These are phyloP conservation scores for Leptographium lundbergii DNA, from an alignment of 2,329 filamentous ascomycete species.

Conservation along the genomic window DNA sequence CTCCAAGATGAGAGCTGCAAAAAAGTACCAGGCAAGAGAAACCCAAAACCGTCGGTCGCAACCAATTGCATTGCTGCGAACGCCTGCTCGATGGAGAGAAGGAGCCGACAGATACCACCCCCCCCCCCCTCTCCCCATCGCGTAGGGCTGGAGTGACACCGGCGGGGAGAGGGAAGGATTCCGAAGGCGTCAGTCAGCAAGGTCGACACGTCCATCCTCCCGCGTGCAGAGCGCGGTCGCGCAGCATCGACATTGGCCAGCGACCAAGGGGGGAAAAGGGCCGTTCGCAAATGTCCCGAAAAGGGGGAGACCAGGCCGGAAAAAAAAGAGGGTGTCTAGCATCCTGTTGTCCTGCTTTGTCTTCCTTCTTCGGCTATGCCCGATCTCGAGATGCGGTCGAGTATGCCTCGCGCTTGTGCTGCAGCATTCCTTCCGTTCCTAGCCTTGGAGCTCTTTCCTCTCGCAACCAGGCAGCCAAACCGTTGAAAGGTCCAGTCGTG, in stretches of 20 bases:
- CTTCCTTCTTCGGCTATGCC: background rate
- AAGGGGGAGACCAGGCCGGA: background rate
- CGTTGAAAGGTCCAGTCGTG: too few relatives aligned
- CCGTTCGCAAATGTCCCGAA: background rate
- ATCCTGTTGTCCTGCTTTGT: background rate
- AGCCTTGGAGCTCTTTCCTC: too few relatives aligned
- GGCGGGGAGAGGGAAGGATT: background rate
- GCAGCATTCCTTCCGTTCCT: too few relatives aligned
- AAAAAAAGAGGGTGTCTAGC: background rate
- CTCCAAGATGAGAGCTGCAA: too few relatives aligned
- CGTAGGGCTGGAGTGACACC: conserved; percentile 1
- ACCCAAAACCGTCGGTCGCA: too few relatives aligned
- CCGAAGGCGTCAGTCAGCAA: background rate
- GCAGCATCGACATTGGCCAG: too few relatives aligned
- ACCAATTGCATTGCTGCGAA: too few relatives aligned
- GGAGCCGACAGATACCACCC: too few relatives aligned
- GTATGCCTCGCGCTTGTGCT: background rate
- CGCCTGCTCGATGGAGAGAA: too few relatives aligned
- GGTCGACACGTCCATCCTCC: background rate
- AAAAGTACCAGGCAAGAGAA: too few relatives aligned
- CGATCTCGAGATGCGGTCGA: background rate
- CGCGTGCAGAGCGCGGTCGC: too few relatives aligned
- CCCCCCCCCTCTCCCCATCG: background rate
- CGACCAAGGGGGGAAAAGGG: background rate
- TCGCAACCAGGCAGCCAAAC: too few relatives aligned